Evolutionary conservation across 495 filamentous ascomycete genomes (phyloP), one percentile per base, ranked within the genome.

Genomic region (Pyronema omphalodes): DNA sequence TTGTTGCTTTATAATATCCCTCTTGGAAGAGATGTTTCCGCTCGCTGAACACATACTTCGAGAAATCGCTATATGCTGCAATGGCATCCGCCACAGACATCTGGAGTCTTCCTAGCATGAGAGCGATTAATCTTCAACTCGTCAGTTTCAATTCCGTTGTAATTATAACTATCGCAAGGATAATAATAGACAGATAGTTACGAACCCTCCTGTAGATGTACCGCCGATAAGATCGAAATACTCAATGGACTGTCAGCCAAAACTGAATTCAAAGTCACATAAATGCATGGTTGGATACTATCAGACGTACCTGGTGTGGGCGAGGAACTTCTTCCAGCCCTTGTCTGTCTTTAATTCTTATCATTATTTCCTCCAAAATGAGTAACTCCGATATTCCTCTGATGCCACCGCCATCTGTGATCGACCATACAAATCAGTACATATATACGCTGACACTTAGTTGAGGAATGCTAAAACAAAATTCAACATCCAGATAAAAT

Each of bases 101-200:
- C 15, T 64, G 51, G 15, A 71, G 52, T 15, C 64, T 1, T 29
- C 23, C 68, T 9, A 71, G 55, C 62, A 71, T 67, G 19, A 70
- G 54, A 11, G 68, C 68, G 40, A 70, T 66, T 15, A 71, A 51
- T 14, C 69, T 47, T 36, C 14, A 11, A 8, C 11, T 35, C 37
- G 3, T 4, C 14, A 12, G 11, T 11, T 43, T 11, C 17, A 33
- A 5, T 29, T 23, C 5, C 14, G 44, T 11, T 36, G 34, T 14
- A 39, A 14, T 4, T 17, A 3, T 15, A 29, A 7, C 15, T 4
- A 54, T 45, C 15, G 12, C 23, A 29, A 29, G 1, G 23, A 29
- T 5, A 29, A 29, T 29, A 5, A 29, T 29, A 29, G 1, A 18
- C 5, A 45, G 9, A n/a, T 54, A 1, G n/a, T 11, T 14, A 50